Conservation (phyloP, 75 land plant species). For the Azolla pinnata region DNA sequence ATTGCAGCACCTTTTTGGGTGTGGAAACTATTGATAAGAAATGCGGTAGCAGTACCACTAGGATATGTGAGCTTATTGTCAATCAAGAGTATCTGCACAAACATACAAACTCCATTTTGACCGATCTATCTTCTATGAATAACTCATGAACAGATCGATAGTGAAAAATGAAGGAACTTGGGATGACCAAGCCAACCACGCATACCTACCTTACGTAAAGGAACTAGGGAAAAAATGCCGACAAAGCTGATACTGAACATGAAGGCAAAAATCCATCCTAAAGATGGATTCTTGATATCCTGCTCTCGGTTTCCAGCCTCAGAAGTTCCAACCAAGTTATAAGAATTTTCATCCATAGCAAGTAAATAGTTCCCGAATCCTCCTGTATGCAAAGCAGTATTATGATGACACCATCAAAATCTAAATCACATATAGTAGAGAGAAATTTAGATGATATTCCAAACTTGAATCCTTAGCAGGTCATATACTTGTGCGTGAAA, state of each 20-base stretch:
- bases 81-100: constrained; percentile 37
- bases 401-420: too few relatives aligned
- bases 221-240: constrained; percentile 46
- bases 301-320: constrained; percentile 35
- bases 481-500: too few relatives aligned
- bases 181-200: too few relatives aligned
- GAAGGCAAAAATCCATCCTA: constrained; percentile 52
- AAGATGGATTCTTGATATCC: constrained; percentile 44
- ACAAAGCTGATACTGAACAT: constrained; percentile 45
- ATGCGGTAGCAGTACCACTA: constrained; percentile 54
- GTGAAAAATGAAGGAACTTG: too few relatives aligned
- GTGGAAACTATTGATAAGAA: constrained; percentile 51
- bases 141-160: too few relatives aligned
- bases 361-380: constrained; percentile 46
- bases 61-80: constrained; percentile 59
- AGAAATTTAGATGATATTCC: too few relatives aligned
- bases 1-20: constrained; percentile 35
- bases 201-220: constrained; percentile 47
- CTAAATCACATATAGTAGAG: too few relatives aligned
- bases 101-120: not conserved
- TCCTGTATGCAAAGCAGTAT: too few relatives aligned
- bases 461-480: too few relatives aligned
- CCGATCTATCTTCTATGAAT: too few relatives aligned
- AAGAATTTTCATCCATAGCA: constrained; percentile 40
- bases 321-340: constrained; percentile 35